Evolutionary conservation across 2,329 filamentous ascomycete genomes (phyloP), one percentile per base, ranked within the genome.

Genomic region (Arthroderma sp.): DNA sequence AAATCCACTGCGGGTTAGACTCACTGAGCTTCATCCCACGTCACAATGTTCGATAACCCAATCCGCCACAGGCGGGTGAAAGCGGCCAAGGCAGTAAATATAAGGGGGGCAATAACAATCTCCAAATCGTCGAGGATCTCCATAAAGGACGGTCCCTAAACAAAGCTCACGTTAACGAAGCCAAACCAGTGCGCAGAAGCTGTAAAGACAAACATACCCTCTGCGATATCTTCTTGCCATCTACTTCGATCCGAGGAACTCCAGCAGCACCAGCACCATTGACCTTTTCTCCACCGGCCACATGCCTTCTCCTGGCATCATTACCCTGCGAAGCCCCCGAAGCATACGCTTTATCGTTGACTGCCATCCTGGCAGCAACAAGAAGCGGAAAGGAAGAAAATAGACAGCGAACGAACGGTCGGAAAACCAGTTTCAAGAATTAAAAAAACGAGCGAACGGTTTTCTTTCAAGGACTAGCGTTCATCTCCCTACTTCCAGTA

Each of bases 21-120:
- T 38, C 77, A 81, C 77, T 84, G 80, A 54, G 80, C 80, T 68
- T 84, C 80, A 61, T 84, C 80, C 80, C 80, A 84, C 40, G 80
- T 84, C 47, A 84, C 80, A 55, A 84, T 84, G 49, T 77, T 72
- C 38, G 80, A 84, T 42, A 78, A 63, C 46, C 78, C 78, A 57
- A 81, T 81, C 61, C 75, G 78, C 65, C 76, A 81, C 67, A 80
- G 73, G 54, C 78, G 74, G 38, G 77, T 81, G 62, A 81, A 80
- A 61, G 81, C 73, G 49, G 78, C 72, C 47, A 80, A 62, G 38
- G 70, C 68, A 30, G 77, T 81, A 57, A 81, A 77, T 51, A 81
- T 61, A 41, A 81, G 59, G 37, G 78, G 77, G n/a, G 75, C 77
- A 60, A 78, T 71, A 49, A 81, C 64, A 51, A 71, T 75, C 57